These are phyloP conservation scores for Vinca major DNA, from an alignment of 305 asterid species.

Conservation along the genomic window DNA sequence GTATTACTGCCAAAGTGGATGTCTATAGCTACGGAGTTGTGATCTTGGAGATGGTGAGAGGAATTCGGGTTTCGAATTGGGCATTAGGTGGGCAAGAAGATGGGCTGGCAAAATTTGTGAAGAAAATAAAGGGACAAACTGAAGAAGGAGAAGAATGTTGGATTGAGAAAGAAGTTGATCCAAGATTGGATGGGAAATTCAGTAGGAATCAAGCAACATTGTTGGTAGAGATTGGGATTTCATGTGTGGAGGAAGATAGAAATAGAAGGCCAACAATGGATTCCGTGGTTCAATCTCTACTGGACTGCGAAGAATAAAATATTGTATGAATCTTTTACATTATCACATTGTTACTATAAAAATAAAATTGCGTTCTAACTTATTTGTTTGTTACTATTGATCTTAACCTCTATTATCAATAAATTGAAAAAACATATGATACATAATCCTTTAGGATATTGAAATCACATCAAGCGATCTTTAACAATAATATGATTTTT, in stretches of 20 bases:
- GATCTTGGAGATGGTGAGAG: conserved; percentile 48
- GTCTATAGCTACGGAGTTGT: conserved; percentile 68
- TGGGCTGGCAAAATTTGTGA: conserved; percentile 24
- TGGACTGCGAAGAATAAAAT: conserved; percentile 32
- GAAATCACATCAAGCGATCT: too few relatives aligned
- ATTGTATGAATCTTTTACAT: neutral
- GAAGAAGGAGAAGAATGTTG: conserved; percentile 23
- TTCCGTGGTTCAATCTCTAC: conserved; percentile 41
- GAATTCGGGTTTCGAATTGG: conserved; percentile 41
- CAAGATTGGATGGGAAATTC: conserved; percentile 44
- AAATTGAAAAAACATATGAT: too few relatives aligned
- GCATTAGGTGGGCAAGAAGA: conserved; percentile 14
- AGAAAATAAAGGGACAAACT: conserved; percentile 19
- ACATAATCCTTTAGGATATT: too few relatives aligned
- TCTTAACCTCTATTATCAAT: too few relatives aligned
- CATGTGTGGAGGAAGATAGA: conserved; percentile 53
- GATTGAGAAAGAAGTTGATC: conserved; percentile 46
- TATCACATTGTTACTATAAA: too few relatives aligned
- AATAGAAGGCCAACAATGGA: conserved; percentile 62
- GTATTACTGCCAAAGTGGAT: conserved; percentile 64
- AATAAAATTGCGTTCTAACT: too few relatives aligned
- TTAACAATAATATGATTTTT: too few relatives aligned
- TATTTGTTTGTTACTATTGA: too few relatives aligned
- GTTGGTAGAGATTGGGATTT: conserved; percentile 36
- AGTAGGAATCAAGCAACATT: conserved; percentile 35